Evolutionary conservation across 768 basidiomycete genomes (phyloP), one percentile per base, ranked within the genome.

Genomic region (Pulveroboletus sp.): DNA sequence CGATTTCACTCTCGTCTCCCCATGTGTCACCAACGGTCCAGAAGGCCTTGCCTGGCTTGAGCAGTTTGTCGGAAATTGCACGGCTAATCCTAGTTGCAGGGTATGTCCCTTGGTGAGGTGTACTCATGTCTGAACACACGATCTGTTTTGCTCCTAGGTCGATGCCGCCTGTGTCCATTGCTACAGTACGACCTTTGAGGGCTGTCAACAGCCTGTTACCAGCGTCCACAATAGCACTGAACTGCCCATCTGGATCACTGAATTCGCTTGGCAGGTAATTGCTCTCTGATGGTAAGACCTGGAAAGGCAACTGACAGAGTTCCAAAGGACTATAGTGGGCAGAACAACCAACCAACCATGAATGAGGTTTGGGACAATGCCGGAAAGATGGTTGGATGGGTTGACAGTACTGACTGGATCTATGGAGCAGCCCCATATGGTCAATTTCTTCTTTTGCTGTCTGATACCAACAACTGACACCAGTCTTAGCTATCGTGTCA

Each of bases 251-350:
- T 75, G 71, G 72, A 63, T 85, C 49, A 86, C 86, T 5, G 90
- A 93, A 60, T 83, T 79, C 57, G 88, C 87, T 51, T 83, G 80
- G 70, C 72, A 81, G 72, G 87, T 80, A 56, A 16, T 50, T 50
- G 25, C 16, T 32, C 6, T 3, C n/a, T 11, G 6, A 8, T 23
- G 13, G 6, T 27, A 47, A 32, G 27, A 14, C 37, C 11, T 8
- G 23, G 6, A 5, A 3, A 16, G 38, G 21, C 43, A 20, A 36
- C 48, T 53, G 16, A 57, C 33, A n/a, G 17, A 24, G 40, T 32
- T 24, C 46, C 17, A 11, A 55, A 87, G 80, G 73, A 84, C 71
- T 90, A 79, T 64, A 65, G 62, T 52, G 72, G 72, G 17, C 40
- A 38, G 0, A 71, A 68, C 20, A 48, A 59, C 0, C 76, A 78